A percentile compares a stretch with the other conserved stretches of the same genome.
These are phyloP conservation scores for Suhomyces chickasaworum DNA, from an alignment of 1,139 yeast genomes.

Conservation along the genomic window DNA sequence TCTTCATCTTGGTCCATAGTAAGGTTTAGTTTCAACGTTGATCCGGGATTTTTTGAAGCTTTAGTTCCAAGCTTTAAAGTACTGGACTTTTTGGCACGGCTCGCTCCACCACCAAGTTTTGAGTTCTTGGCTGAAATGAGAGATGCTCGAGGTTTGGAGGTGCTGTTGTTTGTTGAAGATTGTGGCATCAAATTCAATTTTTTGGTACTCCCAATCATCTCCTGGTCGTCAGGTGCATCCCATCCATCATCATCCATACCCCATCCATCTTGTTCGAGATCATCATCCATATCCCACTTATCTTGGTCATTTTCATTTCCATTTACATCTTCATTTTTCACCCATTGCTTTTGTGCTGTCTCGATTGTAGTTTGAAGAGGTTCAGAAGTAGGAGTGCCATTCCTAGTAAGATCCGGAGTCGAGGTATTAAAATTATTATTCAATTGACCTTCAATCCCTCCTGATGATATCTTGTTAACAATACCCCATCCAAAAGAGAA, in stretches of 20 bases:
- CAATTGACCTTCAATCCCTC: constrained; percentile 36
- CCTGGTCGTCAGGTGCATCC: constrained; percentile 1
- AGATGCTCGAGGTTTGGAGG: constrained; percentile 4
- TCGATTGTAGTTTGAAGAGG: constrained; percentile 10
- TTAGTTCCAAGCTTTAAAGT: constrained; percentile 34
- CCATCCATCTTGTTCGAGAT: constrained; percentile 26
- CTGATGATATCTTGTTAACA: constrained; percentile 37
- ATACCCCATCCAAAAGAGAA: constrained; percentile 40
- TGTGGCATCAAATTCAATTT: constrained; percentile 3
- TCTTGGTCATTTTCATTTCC: constrained; percentile 6
- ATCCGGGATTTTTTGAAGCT: constrained; percentile 22
- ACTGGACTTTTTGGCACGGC: constrained; percentile 22
- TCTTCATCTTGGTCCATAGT: constrained; percentile 49
- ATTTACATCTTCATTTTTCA: constrained; percentile 9
- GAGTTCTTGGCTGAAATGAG: background rate
- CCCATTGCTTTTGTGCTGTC: constrained; percentile 4
- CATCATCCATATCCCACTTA: constrained; percentile 17
- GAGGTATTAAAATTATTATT: constrained; percentile 43
- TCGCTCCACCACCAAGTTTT: constrained; percentile 11
- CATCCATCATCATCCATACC: constrained; percentile 3
- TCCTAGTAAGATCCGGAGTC: constrained; percentile 43
- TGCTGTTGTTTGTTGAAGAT: background rate
- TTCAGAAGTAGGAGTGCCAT: constrained; percentile 26
- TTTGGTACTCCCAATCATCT: constrained; percentile 16
- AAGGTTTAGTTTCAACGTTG: constrained; percentile 40